Percentiles rank a stretch among this genome's conserved stretches.
These are phyloP conservation scores for Colletotrichum liriopes DNA, from an alignment of 2,329 filamentous ascomycete species.

Conservation along the genomic window DNA sequence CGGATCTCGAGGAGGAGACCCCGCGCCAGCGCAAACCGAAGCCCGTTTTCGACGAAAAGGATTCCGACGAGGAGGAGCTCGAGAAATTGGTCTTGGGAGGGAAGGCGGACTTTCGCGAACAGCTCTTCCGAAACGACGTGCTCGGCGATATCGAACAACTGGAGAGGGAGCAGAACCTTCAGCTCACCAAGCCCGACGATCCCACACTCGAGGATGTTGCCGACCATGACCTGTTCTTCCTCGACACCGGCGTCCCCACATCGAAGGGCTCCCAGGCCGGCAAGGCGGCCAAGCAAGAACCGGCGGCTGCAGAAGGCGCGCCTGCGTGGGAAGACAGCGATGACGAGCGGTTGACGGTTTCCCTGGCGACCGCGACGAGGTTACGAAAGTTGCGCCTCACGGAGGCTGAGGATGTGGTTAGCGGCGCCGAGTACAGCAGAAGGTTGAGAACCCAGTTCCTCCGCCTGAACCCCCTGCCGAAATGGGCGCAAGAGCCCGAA, in stretches of 20 bases:
- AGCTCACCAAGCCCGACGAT: conserved; percentile 59
- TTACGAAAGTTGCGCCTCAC: conserved; percentile 87
- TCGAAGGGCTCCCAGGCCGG: conserved; percentile 51
- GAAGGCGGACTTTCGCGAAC: conserved; percentile 83
- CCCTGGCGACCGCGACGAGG: conserved; percentile 81
- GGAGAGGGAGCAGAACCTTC: conserved; percentile 51
- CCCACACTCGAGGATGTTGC: conserved; percentile 72
- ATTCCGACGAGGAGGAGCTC: conserved; percentile 87
- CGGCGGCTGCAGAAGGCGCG: conserved; percentile 53
- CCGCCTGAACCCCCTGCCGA: conserved; percentile 71
- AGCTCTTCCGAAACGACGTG: conserved; percentile 73
- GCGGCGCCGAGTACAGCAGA: conserved; percentile 86
- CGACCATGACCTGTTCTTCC: conserved; percentile 88
- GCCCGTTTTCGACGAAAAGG: conserved; percentile 71
- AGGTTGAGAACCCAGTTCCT: conserved; percentile 85
- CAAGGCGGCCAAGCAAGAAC: conserved; percentile 47
- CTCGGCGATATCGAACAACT: conserved; percentile 51
- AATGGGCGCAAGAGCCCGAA: conserved; percentile 71
- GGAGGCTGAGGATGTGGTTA: conserved; percentile 89
- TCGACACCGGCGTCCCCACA: conserved; percentile 76
- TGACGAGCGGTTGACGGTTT: conserved; percentile 89
- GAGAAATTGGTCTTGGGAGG: conserved; percentile 93
- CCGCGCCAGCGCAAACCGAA: conserved; percentile 45
- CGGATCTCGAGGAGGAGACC: conserved; percentile 48
- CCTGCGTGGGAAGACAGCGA: conserved; percentile 96